These are phyloP conservation scores for Kuraishia borneana DNA, from an alignment of 805 yeast species.

Conservation along the genomic window DNA sequence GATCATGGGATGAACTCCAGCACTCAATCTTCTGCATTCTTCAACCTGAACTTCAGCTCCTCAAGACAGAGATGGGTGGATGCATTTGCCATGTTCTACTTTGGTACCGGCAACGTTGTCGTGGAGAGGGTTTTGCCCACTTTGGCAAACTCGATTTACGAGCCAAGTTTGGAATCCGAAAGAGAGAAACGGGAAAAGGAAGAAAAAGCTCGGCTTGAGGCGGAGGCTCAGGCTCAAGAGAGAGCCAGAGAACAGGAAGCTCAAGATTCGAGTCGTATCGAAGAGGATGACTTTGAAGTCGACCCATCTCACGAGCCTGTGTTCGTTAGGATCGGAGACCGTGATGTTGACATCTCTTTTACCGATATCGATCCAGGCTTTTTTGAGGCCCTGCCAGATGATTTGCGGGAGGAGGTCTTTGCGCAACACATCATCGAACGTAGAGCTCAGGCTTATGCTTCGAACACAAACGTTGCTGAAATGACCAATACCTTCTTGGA, in stretches of 20 bases:
- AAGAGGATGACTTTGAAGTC: conserved; percentile 11
- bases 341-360: conserved; percentile 76
- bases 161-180: conserved; percentile 31
- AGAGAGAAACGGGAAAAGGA: conserved; percentile 16
- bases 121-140: conserved; percentile 24
- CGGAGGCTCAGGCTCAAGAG: conserved; percentile 17
- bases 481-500: conserved; percentile 72
- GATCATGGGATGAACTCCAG: background rate
- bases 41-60: conserved; percentile 16
- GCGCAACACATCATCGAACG: conserved; percentile 75
- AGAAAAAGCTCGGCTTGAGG: conserved; percentile 13
- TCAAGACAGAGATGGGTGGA: conserved; percentile 66
- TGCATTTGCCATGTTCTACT: conserved; percentile 37
- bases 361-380: conserved; percentile 90
- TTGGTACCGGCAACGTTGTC: conserved; percentile 22
- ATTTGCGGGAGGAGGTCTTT: conserved; percentile 85
- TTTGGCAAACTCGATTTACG: conserved; percentile 36
- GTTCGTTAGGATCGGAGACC: conserved; percentile 62
- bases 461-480: conserved; percentile 41
- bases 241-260: conserved; percentile 19
- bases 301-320: conserved; percentile 35
- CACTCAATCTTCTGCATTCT: background rate
- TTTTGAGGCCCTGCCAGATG: conserved; percentile 82
- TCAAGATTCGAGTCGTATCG: conserved; percentile 21
- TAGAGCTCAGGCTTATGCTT: conserved; percentile 39